Conservation (phyloP, 169 alveolate species). For the Plasmodium gaboni region DNA sequence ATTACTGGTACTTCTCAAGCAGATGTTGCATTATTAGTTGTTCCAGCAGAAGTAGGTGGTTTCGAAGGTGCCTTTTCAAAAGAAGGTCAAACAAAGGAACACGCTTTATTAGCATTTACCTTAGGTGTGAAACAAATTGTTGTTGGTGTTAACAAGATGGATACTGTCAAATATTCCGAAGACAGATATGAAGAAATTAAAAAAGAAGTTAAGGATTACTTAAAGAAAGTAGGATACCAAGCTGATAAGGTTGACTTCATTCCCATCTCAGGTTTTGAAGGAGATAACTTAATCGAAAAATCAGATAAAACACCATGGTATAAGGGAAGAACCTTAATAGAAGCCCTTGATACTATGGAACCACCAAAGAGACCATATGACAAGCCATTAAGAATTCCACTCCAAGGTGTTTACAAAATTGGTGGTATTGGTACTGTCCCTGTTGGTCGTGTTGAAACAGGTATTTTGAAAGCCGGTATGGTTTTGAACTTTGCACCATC, state of each 20-base stretch:
- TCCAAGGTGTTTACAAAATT: slow-evolving; percentile 98
- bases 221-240: slow-evolving; percentile 98
- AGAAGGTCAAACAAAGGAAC: slow-evolving; percentile 99
- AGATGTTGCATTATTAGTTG: slow-evolving; percentile 98
- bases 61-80: slow-evolving; percentile 97
- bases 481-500: slow-evolving; percentile 95
- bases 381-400: slow-evolving; percentile 97
- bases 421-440: slow-evolving; percentile 99
- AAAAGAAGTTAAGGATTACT: slow-evolving; percentile 95
- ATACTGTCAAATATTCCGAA: slow-evolving; percentile 96
- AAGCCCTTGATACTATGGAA: slow-evolving; percentile 96
- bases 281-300: slow-evolving; percentile 97
- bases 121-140: slow-evolving; percentile 99
- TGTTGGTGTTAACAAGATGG: slow-evolving; percentile 99
- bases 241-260: slow-evolving; percentile 97
- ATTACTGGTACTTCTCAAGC: slow-evolving; percentile 99
- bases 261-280: slow-evolving; percentile 98
- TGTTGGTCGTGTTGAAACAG: slow-evolving; percentile 99
- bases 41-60: slow-evolving; percentile 98
- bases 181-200: slow-evolving; percentile 97
- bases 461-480: slow-evolving; percentile 92
- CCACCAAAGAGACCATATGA: slow-evolving; percentile 98
- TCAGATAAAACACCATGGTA: slow-evolving; percentile 98
- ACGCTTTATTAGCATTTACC: slow-evolving; percentile 98
- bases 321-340: slow-evolving; percentile 96